Conservation (phyloP, 768 basidiomycete genomes). For the Tylopilus plumbeoviolaceoides region DNA sequence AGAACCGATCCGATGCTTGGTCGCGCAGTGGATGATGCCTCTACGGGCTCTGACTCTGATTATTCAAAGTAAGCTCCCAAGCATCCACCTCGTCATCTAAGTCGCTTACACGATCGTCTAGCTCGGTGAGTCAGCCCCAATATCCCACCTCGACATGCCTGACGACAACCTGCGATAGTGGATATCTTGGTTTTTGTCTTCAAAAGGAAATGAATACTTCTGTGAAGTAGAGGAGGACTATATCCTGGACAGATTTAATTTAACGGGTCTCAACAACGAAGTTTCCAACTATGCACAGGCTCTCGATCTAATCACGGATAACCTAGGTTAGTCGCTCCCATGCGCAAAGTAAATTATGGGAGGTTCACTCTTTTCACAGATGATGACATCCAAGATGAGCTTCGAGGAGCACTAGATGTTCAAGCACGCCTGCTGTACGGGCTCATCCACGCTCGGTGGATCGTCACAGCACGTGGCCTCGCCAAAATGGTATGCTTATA, state of each 20-base stretch:
- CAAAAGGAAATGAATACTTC: slow-evolving; percentile 99
- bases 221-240: slow-evolving; percentile 99
- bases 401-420: slow-evolving; percentile 86
- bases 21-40: slow-evolving; percentile 74
- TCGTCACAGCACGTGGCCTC: slow-evolving; percentile 89
- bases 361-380: slow-evolving; percentile 42
- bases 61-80: slow-evolving; percentile 76
- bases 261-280: slow-evolving; percentile 95
- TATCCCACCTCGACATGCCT: slow-evolving; percentile 14
- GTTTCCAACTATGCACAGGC: slow-evolving; percentile 93
- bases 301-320: slow-evolving; percentile 93
- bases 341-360: not conserved
- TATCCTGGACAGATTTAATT: slow-evolving; percentile 96
- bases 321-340: slow-evolving; percentile 64
- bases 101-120: slow-evolving; percentile 18
- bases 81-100: not conserved
- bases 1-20: slow-evolving; percentile 33
- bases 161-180: slow-evolving; percentile 48
- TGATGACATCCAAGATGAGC: slow-evolving; percentile 92
- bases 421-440: slow-evolving; percentile 94
- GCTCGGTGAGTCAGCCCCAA: slow-evolving; percentile 25
- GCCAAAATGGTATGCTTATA: slow-evolving; percentile 80
- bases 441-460: slow-evolving; percentile 95
- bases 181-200: slow-evolving; percentile 97
- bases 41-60: slow-evolving; percentile 91